phyloP scores from a whole-genome alignment of 2,329 filamentous ascomycete genomes.

The Phaeosphaeriaceae sp. region DNA sequence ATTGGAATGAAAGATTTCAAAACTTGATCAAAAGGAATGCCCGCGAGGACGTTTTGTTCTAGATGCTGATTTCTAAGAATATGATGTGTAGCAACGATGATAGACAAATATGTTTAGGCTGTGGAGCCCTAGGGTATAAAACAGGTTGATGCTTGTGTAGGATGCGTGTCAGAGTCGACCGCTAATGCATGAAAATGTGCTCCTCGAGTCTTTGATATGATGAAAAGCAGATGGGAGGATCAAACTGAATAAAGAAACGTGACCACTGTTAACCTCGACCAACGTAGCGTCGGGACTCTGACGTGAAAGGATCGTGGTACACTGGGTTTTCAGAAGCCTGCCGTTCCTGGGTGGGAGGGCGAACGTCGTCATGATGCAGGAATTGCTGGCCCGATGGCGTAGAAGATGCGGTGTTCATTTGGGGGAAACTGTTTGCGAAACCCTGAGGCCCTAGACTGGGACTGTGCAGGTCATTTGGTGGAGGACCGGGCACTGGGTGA shows the following conservation, averaged over 20 bases:
- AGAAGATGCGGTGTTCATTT: neutral
- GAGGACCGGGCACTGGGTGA: slow-evolving; percentile 35
- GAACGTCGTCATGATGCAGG: slow-evolving; percentile 13
- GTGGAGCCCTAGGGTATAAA: slow-evolving; percentile 1
- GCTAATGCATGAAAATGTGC: neutral
- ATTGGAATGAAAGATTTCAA: neutral
- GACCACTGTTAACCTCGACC: slow-evolving; percentile 29
- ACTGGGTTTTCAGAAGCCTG: neutral
- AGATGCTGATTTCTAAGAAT: slow-evolving; percentile 2
- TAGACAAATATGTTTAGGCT: neutral
- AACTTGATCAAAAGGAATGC: neutral
- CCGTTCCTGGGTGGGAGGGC: slow-evolving; percentile 10
- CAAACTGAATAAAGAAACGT: neutral
- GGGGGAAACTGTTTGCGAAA: slow-evolving; percentile 29
- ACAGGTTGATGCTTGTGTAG: neutral
- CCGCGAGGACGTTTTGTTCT: slow-evolving; percentile 5
- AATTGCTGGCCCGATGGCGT: neutral
- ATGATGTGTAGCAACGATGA: neutral
- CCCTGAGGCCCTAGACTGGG: slow-evolving; percentile 24
- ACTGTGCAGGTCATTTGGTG: slow-evolving; percentile 27
- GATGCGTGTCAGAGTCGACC: neutral
- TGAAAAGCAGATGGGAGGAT: neutral
- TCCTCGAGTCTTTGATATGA: neutral
- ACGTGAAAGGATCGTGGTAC: slow-evolving; percentile 24
- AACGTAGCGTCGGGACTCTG: slow-evolving; percentile 30